phyloP scores from a whole-genome alignment of 768 basidiomycete species.

The Termitomyces sp. region DNA sequence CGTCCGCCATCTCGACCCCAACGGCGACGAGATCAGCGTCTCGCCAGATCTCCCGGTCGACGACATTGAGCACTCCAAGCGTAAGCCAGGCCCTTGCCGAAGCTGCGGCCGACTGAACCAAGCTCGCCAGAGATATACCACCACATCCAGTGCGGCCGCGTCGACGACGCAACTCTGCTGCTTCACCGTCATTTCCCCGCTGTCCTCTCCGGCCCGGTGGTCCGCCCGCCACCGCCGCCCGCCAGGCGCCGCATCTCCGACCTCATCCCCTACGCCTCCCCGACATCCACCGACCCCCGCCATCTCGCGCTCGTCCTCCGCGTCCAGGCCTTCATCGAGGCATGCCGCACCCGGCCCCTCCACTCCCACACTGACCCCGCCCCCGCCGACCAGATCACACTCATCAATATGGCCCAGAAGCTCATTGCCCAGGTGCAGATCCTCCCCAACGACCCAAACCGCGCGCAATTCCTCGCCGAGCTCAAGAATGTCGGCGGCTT shows the following conservation, averaged over 20 bases:
- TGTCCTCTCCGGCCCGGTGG: slow-evolving; percentile 39
- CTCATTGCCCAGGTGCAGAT: slow-evolving; percentile 58
- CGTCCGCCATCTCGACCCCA: slow-evolving; percentile 57
- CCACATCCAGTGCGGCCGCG: slow-evolving; percentile 68
- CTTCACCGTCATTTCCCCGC: slow-evolving; percentile 72
- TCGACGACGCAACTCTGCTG: slow-evolving; percentile 62
- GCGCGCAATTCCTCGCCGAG: slow-evolving; percentile 62
- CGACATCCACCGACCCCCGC: slow-evolving; percentile 65
- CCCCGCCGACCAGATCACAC: slow-evolving; percentile 25
- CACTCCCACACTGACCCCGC: slow-evolving; percentile 23
- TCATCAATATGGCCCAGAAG: slow-evolving; percentile 59
- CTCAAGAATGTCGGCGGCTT: slow-evolving; percentile 70
- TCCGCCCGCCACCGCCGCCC: slow-evolving; percentile 19
- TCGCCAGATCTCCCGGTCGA: slow-evolving; percentile 28
- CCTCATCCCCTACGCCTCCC: slow-evolving; percentile 42
- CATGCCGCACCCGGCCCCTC: slow-evolving; percentile 69
- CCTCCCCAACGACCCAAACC: slow-evolving; percentile 50
- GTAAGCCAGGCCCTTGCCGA: slow-evolving; percentile 25
- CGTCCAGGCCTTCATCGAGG: slow-evolving; percentile 84
- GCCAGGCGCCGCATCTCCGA: slow-evolving; percentile 19
- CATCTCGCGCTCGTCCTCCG: slow-evolving; percentile 82
- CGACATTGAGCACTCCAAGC: slow-evolving; percentile 46
- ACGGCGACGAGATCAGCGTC: slow-evolving; percentile 58
- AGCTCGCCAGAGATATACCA: slow-evolving; percentile 58
- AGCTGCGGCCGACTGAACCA: background rate